Base-by-base conservation (phyloP, 352 stramenopile species). In the Globisporangium nagaii region DNA sequence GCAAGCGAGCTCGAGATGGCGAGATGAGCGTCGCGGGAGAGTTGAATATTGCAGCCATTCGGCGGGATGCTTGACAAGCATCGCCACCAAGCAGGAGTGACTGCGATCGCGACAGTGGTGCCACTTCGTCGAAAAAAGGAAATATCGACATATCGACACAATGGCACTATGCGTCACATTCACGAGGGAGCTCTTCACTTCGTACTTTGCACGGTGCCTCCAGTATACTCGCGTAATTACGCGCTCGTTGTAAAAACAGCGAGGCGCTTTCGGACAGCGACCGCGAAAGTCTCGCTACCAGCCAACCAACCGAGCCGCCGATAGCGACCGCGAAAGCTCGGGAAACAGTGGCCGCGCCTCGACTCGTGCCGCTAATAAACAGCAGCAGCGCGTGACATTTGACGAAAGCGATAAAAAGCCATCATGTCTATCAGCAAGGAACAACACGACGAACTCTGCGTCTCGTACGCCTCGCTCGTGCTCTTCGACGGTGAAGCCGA, bases 401-500 rank as follows among this genome's bases (percentile, higher is more conserved):
- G 68, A 71, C 62, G 63, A 78, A 73, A 77, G 59, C 65, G 53
- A 63, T 31, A 66, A 72, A 74, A 71, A 60, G 62, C 60, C 75
- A 81, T 58, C 68, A 91, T 88, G 80, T 79, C 73, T 67, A 75
- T 93, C 65, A 79, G 60, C 66, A 90, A 90, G 76, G 83, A 93
- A 73, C 76, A 90, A 64, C 80, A 93, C 69, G 83, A 93, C 59
- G 83, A 93, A 78, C 71, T 93, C 41, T 83, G 71, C 75, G 79
- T 89, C 55, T 70, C 83, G 47, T 93, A 93, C 75, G 83, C 83
- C 13, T 86, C 83, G 50, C 71, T 93, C 63, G 79, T 91, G 63
- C 79, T 93, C 62, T 90, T 90, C 63, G 83, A 93, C 59, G 83
- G 76, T 31, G 83, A 91, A 59, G 79, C 82, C 61, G 83, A 93